A percentile compares a stretch with the other conserved stretches of the same genome.
These are phyloP conservation scores for Chaetothyriales sp. DNA, from an alignment of 2,329 filamentous ascomycete species.

Conservation along the genomic window DNA sequence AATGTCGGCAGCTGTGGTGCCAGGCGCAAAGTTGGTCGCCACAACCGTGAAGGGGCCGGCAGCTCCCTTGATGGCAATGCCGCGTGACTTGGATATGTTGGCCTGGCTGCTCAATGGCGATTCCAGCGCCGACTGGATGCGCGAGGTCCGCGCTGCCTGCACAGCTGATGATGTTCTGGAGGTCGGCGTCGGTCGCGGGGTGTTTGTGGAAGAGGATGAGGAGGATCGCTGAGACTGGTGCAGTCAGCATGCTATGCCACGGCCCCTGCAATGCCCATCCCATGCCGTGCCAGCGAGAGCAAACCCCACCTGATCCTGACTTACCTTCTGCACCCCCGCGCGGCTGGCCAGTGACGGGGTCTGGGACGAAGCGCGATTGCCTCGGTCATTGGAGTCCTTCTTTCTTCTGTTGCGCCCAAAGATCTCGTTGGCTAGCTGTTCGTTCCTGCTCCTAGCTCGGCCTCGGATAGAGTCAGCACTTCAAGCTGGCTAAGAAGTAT, in stretches of 20 bases:
- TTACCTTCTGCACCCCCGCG: slow-evolving; percentile 43
- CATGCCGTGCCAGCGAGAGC: background rate
- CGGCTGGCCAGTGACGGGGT: slow-evolving; percentile 41
- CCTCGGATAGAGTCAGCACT: slow-evolving; percentile 22
- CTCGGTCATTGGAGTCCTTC: slow-evolving; percentile 21
- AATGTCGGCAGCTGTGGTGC: slow-evolving; percentile 50
- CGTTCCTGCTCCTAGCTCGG: slow-evolving; percentile 40
- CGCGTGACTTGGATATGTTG: slow-evolving; percentile 16
- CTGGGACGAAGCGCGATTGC: slow-evolving; percentile 27
- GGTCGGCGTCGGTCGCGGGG: slow-evolving; percentile 11
- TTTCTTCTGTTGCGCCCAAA: slow-evolving; percentile 40
- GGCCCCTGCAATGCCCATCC: background rate
- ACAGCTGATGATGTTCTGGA: slow-evolving; percentile 19
- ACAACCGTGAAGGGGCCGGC: slow-evolving; percentile 42
- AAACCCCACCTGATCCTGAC: background rate
- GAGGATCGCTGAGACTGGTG: slow-evolving; percentile 21
- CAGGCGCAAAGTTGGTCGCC: slow-evolving; percentile 50
- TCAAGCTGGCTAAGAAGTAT: slow-evolving; percentile 3
- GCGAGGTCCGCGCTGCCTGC: slow-evolving; percentile 23
- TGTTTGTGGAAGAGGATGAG: slow-evolving; percentile 16
- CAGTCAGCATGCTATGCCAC: slow-evolving; percentile 5
- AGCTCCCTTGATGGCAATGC: slow-evolving; percentile 42
- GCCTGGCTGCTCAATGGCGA: slow-evolving; percentile 16
- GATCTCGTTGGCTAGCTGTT: slow-evolving; percentile 43
- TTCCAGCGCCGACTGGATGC: slow-evolving; percentile 15